A percentile compares a stretch with the other conserved stretches of the same genome.
These are phyloP conservation scores for Chlorella variabilis DNA, from an alignment of 163 green algal species.

Conservation along the genomic window DNA sequence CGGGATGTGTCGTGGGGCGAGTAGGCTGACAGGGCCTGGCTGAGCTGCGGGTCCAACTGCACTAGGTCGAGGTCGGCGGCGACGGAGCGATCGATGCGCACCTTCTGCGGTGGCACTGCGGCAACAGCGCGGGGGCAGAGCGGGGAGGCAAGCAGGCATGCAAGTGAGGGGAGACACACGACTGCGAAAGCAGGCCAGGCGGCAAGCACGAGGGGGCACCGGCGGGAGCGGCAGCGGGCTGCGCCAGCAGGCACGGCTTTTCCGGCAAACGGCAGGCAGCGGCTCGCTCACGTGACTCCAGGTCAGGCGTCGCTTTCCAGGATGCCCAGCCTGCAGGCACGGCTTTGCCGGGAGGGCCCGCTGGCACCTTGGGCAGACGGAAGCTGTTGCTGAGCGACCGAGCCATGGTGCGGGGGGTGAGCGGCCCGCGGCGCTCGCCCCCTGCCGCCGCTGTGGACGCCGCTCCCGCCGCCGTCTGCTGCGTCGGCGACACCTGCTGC, in stretches of 20 bases:
- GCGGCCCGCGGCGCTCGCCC: background rate
- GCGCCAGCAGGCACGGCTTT: too few relatives aligned
- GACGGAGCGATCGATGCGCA: constrained; percentile 8
- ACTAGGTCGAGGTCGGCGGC: background rate
- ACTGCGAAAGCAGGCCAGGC: too few relatives aligned
- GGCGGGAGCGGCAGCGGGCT: too few relatives aligned
- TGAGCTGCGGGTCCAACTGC: constrained; percentile 11
- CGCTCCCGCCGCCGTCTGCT: background rate
- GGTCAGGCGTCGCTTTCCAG: background rate
- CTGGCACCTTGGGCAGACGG: background rate
- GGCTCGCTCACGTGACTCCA: background rate
- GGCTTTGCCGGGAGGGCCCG: background rate
- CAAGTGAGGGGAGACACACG: too few relatives aligned
- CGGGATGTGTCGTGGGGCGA: background rate
- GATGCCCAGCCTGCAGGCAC: background rate
- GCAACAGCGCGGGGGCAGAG: background rate
- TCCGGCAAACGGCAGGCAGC: too few relatives aligned
- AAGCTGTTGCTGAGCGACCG: background rate
- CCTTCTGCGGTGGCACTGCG: constrained; percentile 17
- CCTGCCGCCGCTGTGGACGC: background rate
- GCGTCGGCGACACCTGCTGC: background rate
- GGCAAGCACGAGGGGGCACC: too few relatives aligned
- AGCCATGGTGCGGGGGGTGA: constrained; percentile 8
- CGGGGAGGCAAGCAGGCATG: background rate
- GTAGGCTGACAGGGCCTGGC: constrained; percentile 15